Base-by-base conservation (phyloP, 164 flowering plant species). In the Hamamelis virginiana region DNA sequence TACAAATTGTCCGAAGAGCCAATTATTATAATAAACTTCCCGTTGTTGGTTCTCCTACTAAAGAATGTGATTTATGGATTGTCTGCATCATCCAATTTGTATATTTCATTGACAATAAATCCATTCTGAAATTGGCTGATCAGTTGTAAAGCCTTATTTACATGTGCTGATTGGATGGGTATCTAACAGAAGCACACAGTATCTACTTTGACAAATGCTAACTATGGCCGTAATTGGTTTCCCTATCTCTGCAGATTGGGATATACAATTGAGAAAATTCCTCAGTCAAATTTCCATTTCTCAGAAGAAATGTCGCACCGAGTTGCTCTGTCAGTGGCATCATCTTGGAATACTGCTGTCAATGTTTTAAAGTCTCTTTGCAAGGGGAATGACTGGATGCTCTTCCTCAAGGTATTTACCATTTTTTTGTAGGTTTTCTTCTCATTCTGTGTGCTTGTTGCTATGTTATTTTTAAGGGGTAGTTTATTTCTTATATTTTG, bases 211-310 rank as follows among this genome's bases (percentile, higher is more conserved):
- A 60, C 47, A n/a, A 11, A 41, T 38, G 19, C 19, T 25, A 44
- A 10, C 47, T 59, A 9, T 58, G 21, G 15, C 8, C 18, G 4
- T 19, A 46, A 68, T 16, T 22, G 47, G 27, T 69, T 33, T 68
- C 16, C 74, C 14, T 73, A 9, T 44, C 77, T 47, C 4, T 80
- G 76, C 87, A 94, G 98, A 75, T 77, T 87, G 51, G 96, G 94
- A 46, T 92, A 85, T 80, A 80, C 66, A 62, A 55, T 95, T 64
- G 93, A 92, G 81, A 91, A 91, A 78, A 71, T 91, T 46, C 84
- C 85, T 44, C 76, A 78, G 33, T 85, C 96, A 21, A 67, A 67
- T 66, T 91, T 95, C 78, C 81, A 85, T 63, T 71, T 87, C 33
- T 82, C 98, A 59, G 86, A 90, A 72, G 90, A 89, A 43, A 79